Evolutionary conservation across 345 rosid genomes (phyloP), one percentile per base, ranked within the genome.

Genomic region (Arabis alpina): DNA sequence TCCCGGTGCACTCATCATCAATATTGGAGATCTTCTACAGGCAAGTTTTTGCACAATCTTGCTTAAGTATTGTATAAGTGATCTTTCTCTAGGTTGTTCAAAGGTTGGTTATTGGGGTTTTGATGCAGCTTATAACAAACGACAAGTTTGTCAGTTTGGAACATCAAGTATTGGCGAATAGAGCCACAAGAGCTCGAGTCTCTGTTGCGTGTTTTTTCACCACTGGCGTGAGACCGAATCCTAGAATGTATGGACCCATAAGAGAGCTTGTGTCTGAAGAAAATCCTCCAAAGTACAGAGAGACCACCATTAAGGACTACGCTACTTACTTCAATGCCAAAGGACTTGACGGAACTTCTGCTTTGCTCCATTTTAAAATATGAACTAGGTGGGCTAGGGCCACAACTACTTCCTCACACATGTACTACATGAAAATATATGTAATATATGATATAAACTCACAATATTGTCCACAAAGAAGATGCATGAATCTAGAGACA

Each of bases 11-110:
- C 72, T 85, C 1, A 82, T 82, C 32, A 62, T 85, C 57, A 83
- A 83, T 74, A 61, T 82, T 1, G 93, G 93, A 2, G 89, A 85
- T 49, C 81, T 87, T 70, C 71, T 85, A 0, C 89, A 85, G 82
- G 92, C 53, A 82, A 68, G 87, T 19, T 19, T 49, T 65, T 54
- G 10, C 42, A 16, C 64, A 13, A 12, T 44, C 42, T 39, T 50
- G 12, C 27, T 60, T 61, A 19, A 19, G 34, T n/a, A 1, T 30
- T 19, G 23, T 24, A 8, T 34, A 19, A 6, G 4, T 16, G 0
- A 49, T 41, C 59, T 59, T 28, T 43, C 24, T 42, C 15, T 4
- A 34, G 16, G 3, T 11, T 54, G 2, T 14, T 54, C 2, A 14
- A 24, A 4, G 11, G 42, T 7, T 14, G 4, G 15, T n/a, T 59